Percentiles rank a stretch among this genome's conserved stretches.
These are phyloP conservation scores for Rhododendron simsii DNA, from an alignment of 148 eudicot genomes.

Conservation along the genomic window DNA sequence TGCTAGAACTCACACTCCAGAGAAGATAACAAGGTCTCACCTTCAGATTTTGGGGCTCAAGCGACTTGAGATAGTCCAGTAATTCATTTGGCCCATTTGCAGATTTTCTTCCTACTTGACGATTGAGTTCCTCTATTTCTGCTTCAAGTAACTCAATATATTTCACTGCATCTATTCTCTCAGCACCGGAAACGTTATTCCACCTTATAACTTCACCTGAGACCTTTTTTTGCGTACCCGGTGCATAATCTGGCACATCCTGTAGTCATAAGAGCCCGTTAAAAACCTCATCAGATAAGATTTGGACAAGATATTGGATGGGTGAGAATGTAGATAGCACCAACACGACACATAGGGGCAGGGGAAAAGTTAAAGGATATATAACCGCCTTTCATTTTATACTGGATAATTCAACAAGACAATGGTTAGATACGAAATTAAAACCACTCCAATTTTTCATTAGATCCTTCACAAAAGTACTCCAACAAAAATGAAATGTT, in stretches of 20 bases:
- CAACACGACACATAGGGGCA: background rate
- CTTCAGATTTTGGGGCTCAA: conserved; percentile 87
- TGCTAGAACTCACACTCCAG: background rate
- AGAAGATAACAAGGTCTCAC: conserved; percentile 23
- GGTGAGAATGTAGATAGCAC: background rate
- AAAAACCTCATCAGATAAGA: background rate
- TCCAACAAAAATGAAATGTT: background rate
- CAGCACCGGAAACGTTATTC: conserved; percentile 83
- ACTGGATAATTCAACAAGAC: background rate
- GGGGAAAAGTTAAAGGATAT: background rate
- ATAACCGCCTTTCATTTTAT: background rate
- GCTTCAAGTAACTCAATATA: conserved; percentile 91
- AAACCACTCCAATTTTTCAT: background rate
- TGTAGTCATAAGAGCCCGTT: conserved; percentile 13
- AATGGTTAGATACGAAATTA: background rate
- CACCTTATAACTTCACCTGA: conserved; percentile 56
- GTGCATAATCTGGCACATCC: conserved; percentile 76
- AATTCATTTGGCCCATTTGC: conserved; percentile 70
- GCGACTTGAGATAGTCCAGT: conserved; percentile 73
- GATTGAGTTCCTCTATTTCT: conserved; percentile 77
- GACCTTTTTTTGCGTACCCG: conserved; percentile 84
- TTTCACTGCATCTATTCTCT: conserved; percentile 71
- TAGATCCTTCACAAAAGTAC: background rate
- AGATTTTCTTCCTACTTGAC: conserved; percentile 67
- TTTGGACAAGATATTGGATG: background rate